Evolutionary conservation across 73 alveolate genomes (phyloP).

Genomic region (Paramecium tetraurelia): DNA sequence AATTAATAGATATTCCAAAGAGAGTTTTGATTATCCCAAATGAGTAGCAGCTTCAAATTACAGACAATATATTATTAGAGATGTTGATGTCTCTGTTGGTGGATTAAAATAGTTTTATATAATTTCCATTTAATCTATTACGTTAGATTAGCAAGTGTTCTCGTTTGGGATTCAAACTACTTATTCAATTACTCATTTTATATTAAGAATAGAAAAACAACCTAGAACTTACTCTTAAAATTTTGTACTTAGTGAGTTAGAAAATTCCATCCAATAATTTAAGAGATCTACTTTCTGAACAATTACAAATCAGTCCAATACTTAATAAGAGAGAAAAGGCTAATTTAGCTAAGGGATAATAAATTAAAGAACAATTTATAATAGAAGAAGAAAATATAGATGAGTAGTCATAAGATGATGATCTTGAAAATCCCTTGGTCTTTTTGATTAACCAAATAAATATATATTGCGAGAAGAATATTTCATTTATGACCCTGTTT

Average conservation of each 20-base stretch:
- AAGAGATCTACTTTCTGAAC: neutral
- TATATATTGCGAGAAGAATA: neutral
- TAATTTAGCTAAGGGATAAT: neutral
- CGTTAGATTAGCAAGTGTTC: constrained; percentile 1
- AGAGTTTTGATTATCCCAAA: neutral
- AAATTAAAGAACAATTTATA: neutral
- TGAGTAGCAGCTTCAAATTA: neutral
- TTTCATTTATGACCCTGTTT: neutral
- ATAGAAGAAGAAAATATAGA: neutral
- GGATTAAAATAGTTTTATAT: neutral
- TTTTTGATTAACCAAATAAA: neutral
- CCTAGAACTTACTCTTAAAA: neutral
- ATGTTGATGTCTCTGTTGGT: neutral
- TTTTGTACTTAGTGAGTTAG: neutral
- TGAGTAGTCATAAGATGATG: neutral
- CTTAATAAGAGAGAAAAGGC: constrained; percentile 23
- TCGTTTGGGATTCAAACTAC: neutral
- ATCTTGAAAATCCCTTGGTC: neutral
- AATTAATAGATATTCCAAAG: neutral
- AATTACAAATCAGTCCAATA: neutral
- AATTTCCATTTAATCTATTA: neutral
- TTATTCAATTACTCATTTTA: neutral
- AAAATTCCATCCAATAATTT: neutral
- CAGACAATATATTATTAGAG: neutral
- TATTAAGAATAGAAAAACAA: neutral